Conservation (phyloP, 2,329 filamentous ascomycete species). For the Ophiostoma piceae region DNA sequence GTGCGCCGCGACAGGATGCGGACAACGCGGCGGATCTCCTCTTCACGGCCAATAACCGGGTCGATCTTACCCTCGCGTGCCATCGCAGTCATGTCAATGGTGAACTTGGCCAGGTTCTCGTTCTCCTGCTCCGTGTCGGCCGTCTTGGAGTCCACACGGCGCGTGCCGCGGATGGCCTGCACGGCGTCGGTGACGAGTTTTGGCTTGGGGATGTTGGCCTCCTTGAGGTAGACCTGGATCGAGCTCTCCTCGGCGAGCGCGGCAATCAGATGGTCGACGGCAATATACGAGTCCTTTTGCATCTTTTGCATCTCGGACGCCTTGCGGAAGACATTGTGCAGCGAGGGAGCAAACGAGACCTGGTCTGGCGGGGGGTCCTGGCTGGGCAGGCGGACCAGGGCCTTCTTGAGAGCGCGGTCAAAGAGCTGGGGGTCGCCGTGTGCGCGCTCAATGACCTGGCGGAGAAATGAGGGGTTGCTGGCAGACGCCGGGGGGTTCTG, state of each 20-base stretch:
- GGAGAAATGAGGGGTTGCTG: constrained; percentile 68
- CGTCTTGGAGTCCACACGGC: constrained; percentile 90
- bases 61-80: constrained; percentile 97
- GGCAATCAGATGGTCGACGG: constrained; percentile 89
- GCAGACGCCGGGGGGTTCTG: constrained; percentile 65
- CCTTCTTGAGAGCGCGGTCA: constrained; percentile 86
- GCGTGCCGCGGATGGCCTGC: constrained; percentile 84
- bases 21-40: constrained; percentile 88
- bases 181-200: constrained; percentile 91
- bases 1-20: constrained; percentile 88
- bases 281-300: constrained; percentile 94
- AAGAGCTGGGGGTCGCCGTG: constrained; percentile 88
- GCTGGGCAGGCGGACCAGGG: constrained; percentile 80
- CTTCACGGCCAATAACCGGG: constrained; percentile 92
- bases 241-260: constrained; percentile 72
- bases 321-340: constrained; percentile 75
- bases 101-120: constrained; percentile 96
- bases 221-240: constrained; percentile 69
- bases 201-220: constrained; percentile 84
- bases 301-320: constrained; percentile 89
- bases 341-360: constrained; percentile 73
- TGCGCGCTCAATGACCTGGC: constrained; percentile 88
- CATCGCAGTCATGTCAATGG: constrained; percentile 96
- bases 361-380: constrained; percentile 93
- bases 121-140: constrained; percentile 89